Base-by-base conservation (phyloP, 2,329 filamentous ascomycete genomes). In the Aspergillus flavus region DNA sequence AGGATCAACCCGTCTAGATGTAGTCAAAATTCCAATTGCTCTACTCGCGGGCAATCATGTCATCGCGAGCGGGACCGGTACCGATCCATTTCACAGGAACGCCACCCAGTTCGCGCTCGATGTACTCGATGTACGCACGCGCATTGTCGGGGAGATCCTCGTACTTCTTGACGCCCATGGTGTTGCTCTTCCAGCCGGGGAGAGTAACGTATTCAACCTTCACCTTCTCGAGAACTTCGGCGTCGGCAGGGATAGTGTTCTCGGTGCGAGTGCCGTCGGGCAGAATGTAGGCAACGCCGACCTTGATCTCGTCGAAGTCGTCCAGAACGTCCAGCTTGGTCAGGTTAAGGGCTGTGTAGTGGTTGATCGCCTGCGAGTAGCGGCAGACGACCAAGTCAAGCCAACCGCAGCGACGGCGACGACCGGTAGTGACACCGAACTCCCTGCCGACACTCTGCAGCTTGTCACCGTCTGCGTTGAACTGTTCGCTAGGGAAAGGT, bases 241-340 rank as follows among this genome's bases (percentile, higher is more conserved):
- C 75, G 68, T 87, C 84, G 19, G 85, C 84, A 0, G 87, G 87
- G 80, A 88, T 87, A n/a, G 81, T 81, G 34, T 82, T 78, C 16
- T 86, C 78, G 39, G 76, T 76, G 68, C 83, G 72, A 57, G 74
- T 78, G 50, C 85, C 86, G 50, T 85, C 72, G 6, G 76, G 76
- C 71, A 85, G 73, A 55, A 79, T 79, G 76, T 89, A 89, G 12
- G 82, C 81, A 1, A 84, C 84, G 6, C 84, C 87, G 46, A 89
- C 81, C 75, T 88, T 84, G 76, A 89, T 83, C 75, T 87, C 84
- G 23, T 87, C 83, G 70, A 89, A 89, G 71, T 85, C 82, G 71
- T 89, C 87, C 7, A 89, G 80, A 39, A 89, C 82, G 69, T 89
- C 87, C 54, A 89, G 82, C 76, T 89, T 89, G 62, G 87, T 89